A percentile compares a stretch with the other conserved stretches of the same genome.
Conservation (phyloP, 257 asterid genomes). For the Salvia rosmarinus region DNA sequence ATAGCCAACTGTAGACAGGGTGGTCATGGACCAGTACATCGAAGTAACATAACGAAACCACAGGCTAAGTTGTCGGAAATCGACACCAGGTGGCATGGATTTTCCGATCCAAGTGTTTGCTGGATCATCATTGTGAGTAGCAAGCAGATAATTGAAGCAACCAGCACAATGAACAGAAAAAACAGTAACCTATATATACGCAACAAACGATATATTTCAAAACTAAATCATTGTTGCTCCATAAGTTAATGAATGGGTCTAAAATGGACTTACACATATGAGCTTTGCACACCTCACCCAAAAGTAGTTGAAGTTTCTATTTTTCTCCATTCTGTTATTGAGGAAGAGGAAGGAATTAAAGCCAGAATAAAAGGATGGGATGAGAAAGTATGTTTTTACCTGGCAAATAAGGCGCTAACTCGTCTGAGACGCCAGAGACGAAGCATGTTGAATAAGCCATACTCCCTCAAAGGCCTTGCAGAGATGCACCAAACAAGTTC, state of each 20-base stretch:
- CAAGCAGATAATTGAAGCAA: conserved; percentile 78
- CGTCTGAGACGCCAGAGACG: conserved; percentile 70
- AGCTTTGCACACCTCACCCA: conserved; percentile 60
- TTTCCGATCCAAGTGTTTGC: conserved; percentile 52
- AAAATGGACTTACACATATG: conserved; percentile 49
- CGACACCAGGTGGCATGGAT: conserved; percentile 20
- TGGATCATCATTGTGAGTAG: conserved; percentile 43
- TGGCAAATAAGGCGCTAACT: conserved; percentile 52
- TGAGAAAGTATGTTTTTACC: conserved; percentile 34
- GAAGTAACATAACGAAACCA: conserved; percentile 55
- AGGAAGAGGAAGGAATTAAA: not conserved
- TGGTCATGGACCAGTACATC: conserved; percentile 62
- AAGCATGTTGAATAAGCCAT: conserved; percentile 62
- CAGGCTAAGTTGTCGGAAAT: conserved; percentile 41
- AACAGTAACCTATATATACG: conserved; percentile 53
- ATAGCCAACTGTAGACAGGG: conserved; percentile 63
- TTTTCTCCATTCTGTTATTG: conserved; percentile 58
- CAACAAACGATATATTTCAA: conserved; percentile 15
- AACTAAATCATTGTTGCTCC: not conserved
- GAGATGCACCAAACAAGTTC: conserved; percentile 50
- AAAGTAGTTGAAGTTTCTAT: conserved; percentile 50
- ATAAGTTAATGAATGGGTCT: not conserved
- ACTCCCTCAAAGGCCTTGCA: conserved; percentile 38
- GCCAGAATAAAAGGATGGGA: not conserved
- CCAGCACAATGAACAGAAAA: conserved; percentile 77